Evolutionary conservation across 257 asterid species (phyloP).

Genomic region (Catharanthus roseus): DNA sequence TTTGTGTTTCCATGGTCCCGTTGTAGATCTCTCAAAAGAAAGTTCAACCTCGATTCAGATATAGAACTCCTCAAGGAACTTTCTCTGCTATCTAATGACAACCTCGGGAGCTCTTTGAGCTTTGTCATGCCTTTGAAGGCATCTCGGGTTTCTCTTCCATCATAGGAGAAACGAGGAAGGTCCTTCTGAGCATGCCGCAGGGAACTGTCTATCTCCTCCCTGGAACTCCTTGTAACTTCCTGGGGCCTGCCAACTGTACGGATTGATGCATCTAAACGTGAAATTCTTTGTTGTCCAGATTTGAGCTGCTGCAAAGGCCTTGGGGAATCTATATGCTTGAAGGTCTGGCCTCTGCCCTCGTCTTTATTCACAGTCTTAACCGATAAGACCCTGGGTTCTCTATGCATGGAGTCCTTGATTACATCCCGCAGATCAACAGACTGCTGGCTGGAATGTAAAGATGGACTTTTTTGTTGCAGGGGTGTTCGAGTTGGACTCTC

Average conservation of each 20-base stretch:
- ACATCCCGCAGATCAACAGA: slow-evolving; percentile 57
- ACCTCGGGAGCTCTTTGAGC: slow-evolving; percentile 69
- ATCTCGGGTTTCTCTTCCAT: slow-evolving; percentile 70
- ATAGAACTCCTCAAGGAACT: slow-evolving; percentile 44
- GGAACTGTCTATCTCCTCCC: slow-evolving; percentile 32
- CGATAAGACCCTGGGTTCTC: slow-evolving; percentile 61
- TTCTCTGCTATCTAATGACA: slow-evolving; percentile 85
- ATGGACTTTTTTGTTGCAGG: too few species aligned
- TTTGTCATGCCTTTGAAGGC: slow-evolving; percentile 37
- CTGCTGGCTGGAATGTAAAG: slow-evolving; percentile 22
- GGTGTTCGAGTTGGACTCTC: slow-evolving; percentile 32
- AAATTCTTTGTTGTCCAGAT: slow-evolving; percentile 31
- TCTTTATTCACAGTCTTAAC: slow-evolving; percentile 45
- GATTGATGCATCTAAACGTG: slow-evolving; percentile 27
- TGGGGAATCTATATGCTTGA: slow-evolving; percentile 91
- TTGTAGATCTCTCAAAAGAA: slow-evolving; percentile 32
- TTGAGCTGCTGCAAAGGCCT: slow-evolving; percentile 61
- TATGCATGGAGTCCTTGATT: slow-evolving; percentile 74
- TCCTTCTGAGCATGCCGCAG: slow-evolving; percentile 28
- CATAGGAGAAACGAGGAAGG: slow-evolving; percentile 74
- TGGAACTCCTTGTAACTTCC: slow-evolving; percentile 31
- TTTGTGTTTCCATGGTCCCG: slow-evolving; percentile 29
- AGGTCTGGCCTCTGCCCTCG: slow-evolving; percentile 42
- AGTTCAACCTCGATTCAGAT: slow-evolving; percentile 46
- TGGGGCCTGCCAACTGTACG: slow-evolving; percentile 33